These are phyloP conservation scores for Mortierella sp. DNA, from an alignment of 371 early-diverging fungal species.

Conservation along the genomic window DNA sequence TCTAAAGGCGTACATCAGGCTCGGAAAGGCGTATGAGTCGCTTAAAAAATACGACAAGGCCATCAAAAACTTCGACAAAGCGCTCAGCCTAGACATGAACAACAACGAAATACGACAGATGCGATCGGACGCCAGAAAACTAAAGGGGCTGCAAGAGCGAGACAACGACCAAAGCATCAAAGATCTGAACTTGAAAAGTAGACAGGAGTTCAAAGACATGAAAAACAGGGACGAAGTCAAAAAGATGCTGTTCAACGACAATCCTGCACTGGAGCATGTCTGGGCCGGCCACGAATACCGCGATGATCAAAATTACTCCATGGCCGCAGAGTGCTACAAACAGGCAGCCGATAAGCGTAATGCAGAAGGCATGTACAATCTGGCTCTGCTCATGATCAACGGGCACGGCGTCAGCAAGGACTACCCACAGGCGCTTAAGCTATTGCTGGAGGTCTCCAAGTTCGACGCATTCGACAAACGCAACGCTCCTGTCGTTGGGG, in stretches of 20 bases:
- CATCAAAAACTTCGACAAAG: conserved; percentile 41
- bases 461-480: conserved; percentile 42
- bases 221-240: conserved; percentile 22
- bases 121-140: conserved; percentile 35
- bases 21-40: conserved; percentile 35
- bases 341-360: conserved; percentile 39
- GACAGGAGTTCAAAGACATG: conserved; percentile 28
- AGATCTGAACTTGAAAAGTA: conserved; percentile 28
- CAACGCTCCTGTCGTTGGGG: conserved; percentile 38
- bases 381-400: conserved; percentile 39
- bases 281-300: conserved; percentile 45
- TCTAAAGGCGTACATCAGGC: conserved; percentile 42
- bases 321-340: conserved; percentile 41
- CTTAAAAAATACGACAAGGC: conserved; percentile 41
- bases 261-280: conserved; percentile 44
- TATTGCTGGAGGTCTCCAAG: conserved; percentile 36
- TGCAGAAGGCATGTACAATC: conserved; percentile 41
- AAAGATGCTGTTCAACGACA: conserved; percentile 19
- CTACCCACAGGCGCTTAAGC: conserved; percentile 38
- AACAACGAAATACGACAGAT: conserved; percentile 38
- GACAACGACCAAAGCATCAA: conserved; percentile 37
- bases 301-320: conserved; percentile 25
- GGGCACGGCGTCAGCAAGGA: conserved; percentile 39
- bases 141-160: conserved; percentile 39
- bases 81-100: conserved; percentile 41